Evolutionary conservation across 2,329 filamentous ascomycete genomes (phyloP).

Genomic region (Xylariaceae sp.): DNA sequence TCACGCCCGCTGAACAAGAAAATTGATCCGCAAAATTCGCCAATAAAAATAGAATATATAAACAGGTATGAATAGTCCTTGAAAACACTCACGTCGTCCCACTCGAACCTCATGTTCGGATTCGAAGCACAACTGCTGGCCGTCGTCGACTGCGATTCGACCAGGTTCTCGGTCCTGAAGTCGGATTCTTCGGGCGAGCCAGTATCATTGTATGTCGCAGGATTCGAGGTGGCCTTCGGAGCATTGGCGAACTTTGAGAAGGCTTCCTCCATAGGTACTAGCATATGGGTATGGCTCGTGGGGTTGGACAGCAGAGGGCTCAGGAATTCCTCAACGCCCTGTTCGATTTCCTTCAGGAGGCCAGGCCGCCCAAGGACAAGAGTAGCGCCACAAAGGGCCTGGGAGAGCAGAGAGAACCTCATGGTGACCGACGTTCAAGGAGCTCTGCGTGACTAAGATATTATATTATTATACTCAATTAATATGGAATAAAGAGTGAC

Average conservation of each 20-base stretch:
- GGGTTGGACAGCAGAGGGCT: constrained; percentile 8
- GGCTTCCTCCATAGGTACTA: constrained; percentile 10
- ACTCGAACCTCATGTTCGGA: constrained; percentile 26
- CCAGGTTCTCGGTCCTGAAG: not conserved
- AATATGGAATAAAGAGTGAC: constrained; percentile 8
- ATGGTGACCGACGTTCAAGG: constrained; percentile 2
- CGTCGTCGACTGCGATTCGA: not conserved
- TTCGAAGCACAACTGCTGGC: constrained; percentile 17
- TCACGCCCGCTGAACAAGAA: too few relatives aligned
- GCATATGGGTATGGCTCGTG: constrained; percentile 2
- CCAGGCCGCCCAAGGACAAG: constrained; percentile 10
- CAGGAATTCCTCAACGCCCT: constrained; percentile 2
- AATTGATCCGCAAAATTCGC: too few relatives aligned
- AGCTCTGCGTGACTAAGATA: not conserved
- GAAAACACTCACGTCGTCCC: too few relatives aligned
- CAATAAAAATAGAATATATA: too few relatives aligned
- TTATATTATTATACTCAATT: not conserved
- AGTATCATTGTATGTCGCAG: constrained; percentile 12
- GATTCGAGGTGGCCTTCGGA: constrained; percentile 12
- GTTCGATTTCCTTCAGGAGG: not conserved
- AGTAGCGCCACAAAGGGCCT: constrained; percentile 12
- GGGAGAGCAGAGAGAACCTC: constrained; percentile 9
- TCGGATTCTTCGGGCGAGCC: constrained; percentile 2
- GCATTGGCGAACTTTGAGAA: constrained; percentile 7
- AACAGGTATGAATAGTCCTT: too few relatives aligned